phyloP scores from a whole-genome alignment of 2,329 filamentous ascomycete genomes.

The Sclerotinia borealis region DNA sequence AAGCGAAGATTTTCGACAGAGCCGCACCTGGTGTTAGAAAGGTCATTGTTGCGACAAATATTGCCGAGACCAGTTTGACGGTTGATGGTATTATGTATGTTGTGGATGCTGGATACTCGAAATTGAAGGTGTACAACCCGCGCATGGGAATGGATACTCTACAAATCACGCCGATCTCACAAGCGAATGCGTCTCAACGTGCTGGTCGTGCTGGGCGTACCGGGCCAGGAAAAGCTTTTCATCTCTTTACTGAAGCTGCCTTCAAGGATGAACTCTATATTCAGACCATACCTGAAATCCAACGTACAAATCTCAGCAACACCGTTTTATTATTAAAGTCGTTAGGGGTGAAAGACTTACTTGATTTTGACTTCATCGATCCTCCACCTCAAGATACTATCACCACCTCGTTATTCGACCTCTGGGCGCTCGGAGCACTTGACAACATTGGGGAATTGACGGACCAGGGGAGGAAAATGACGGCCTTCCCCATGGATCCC shows the following conservation, averaged over 20 bases:
- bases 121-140: conserved; percentile 97
- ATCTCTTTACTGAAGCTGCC: conserved; percentile 87
- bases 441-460: conserved; percentile 94
- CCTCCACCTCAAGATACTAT: conserved; percentile 97
- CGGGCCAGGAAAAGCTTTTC: conserved; percentile 90
- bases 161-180: conserved; percentile 94
- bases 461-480: conserved; percentile 83
- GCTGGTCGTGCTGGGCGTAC: conserved; percentile 91
- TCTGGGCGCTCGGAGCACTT: conserved; percentile 91
- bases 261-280: conserved; percentile 96
- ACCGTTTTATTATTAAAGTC: conserved; percentile 93
- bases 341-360: conserved; percentile 83
- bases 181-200: conserved; percentile 90
- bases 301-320: conserved; percentile 91
- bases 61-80: conserved; percentile 94
- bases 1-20: conserved; percentile 95
- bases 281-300: conserved; percentile 95
- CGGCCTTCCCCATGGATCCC: conserved; percentile 96
- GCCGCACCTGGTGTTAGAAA: conserved; percentile 88
- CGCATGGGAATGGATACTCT: conserved; percentile 99
- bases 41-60: conserved; percentile 97
- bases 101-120: conserved; percentile 91
- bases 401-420: conserved; percentile 91
- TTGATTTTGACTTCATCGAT: conserved; percentile 99
- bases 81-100: conserved; percentile 99